These are phyloP conservation scores for Didymella pomorum DNA, from an alignment of 2,329 filamentous ascomycete genomes.

Conservation along the genomic window DNA sequence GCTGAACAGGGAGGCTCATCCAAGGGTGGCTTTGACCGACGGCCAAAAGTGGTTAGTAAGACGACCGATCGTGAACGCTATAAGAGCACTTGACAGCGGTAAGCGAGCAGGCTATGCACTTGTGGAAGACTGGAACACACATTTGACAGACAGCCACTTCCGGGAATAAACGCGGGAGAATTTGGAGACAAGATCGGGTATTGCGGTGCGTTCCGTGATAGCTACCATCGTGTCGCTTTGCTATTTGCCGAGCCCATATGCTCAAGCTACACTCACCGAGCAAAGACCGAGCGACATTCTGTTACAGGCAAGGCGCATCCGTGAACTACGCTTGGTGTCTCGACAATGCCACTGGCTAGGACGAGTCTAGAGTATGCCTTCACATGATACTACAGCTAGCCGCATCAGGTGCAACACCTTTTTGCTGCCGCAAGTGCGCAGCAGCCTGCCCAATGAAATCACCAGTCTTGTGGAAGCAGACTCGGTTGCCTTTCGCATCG, in stretches of 20 bases:
- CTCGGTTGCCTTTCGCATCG: constrained; percentile 46
- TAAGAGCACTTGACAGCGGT: constrained; percentile 14
- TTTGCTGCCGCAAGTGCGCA: constrained; percentile 36
- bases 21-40: constrained; percentile 17
- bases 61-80: constrained; percentile 6
- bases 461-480: constrained; percentile 48
- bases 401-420: constrained; percentile 30
- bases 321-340: not conserved
- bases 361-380: not conserved
- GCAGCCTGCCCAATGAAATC: constrained; percentile 49
- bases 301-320: not conserved
- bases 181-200: not conserved
- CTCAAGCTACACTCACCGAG: constrained; percentile 1
- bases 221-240: not conserved
- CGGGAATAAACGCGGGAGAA: not conserved
- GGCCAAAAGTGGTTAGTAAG: constrained; percentile 12
- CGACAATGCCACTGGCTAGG: too few relatives aligned
- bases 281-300: not conserved
- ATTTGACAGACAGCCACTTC: not conserved
- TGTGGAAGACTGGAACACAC: not conserved
- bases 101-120: constrained; percentile 13
- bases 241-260: not conserved
- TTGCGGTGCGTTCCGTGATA: not conserved
- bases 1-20: constrained; percentile 29
- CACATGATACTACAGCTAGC: constrained; percentile 36